A percentile compares a stretch with the other conserved stretches of the same genome.
phyloP scores from a whole-genome alignment of 305 asterid species.

The Fraxinus sp. region DNA sequence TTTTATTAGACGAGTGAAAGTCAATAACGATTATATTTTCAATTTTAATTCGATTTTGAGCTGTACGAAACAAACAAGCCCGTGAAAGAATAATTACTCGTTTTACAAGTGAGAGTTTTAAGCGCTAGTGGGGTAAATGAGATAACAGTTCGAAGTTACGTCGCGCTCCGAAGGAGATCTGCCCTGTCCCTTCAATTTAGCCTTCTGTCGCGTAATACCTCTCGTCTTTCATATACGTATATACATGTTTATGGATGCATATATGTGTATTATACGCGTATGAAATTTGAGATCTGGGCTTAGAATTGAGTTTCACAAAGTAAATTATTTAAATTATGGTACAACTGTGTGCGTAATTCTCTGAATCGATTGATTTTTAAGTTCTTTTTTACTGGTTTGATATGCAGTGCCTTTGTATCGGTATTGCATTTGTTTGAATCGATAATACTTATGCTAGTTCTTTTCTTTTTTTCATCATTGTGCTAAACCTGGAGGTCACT shows the following conservation, averaged over 20 bases:
- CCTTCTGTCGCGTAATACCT: background rate
- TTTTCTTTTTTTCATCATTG: background rate
- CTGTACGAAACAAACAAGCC: no score
- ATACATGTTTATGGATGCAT: background rate
- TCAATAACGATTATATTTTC: no score
- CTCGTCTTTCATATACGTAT: background rate
- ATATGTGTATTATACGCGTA: background rate
- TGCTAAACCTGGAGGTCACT: background rate
- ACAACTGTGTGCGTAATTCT: background rate
- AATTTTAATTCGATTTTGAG: no score
- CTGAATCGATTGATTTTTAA: background rate
- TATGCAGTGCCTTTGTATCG: background rate
- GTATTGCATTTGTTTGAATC: background rate
- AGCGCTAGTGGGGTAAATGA: background rate
- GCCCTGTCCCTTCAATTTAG: background rate
- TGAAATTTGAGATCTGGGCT: background rate
- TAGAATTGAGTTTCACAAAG: background rate
- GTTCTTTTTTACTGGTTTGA: background rate
- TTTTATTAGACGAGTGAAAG: no score
- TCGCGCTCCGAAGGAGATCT: background rate
- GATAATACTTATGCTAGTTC: background rate
- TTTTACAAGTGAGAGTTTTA: background rate
- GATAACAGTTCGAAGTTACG: background rate
- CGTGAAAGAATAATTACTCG: background rate
- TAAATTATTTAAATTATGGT: background rate